Evolutionary conservation across 78 protist species (phyloP), one percentile per base, ranked within the genome.

Genomic region (Isochrysis galbana): DNA sequence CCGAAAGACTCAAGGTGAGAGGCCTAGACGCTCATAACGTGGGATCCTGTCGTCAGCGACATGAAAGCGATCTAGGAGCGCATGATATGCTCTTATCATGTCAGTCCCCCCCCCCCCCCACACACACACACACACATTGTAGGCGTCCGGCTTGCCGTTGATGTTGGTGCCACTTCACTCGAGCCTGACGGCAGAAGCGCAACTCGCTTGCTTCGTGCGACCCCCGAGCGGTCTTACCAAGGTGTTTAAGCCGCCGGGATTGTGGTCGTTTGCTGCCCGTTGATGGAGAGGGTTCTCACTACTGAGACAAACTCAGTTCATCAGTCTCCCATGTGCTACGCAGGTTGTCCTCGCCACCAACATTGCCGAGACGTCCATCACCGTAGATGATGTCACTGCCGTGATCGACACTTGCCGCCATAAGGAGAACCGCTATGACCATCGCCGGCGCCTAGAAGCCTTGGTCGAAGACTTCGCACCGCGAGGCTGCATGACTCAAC

Each of bases 331-430:
- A n/a, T n/a, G n/a, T n/a, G n/a, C n/a, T n/a, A n/a, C 67, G 19
- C 67, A 99, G 72, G 74, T 91, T 21, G 80, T 91, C 36, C 90
- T 99, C 25, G 97, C 99, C 45, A 98, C 98, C n/a, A 97, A 98
- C 92, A 42, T 91, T 61, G 72, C 86, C 70, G 87, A 80, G 91
- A 86, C 93, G 14, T 78, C 89, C n/a, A 91, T 91, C 78, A 91
- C 93, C 32, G 46, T 94, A 46, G 94, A 84, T 41, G 99, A 97
- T 51, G 94, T 98, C 22, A 96, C 93, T 10, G 97, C 90, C 89
- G 99, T 98, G 0, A 94, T 98, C 39, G 99, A 98, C 92, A 39
- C 94, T 34, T 98, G 98, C 21, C 96, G 96, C 54, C 93, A 95
- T 36, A 98, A 98, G 93, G 97, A 97, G 91, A 96, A 91, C 93